These are phyloP conservation scores for Starmera dryadoides DNA, from an alignment of 805 yeast species.

Conservation along the genomic window DNA sequence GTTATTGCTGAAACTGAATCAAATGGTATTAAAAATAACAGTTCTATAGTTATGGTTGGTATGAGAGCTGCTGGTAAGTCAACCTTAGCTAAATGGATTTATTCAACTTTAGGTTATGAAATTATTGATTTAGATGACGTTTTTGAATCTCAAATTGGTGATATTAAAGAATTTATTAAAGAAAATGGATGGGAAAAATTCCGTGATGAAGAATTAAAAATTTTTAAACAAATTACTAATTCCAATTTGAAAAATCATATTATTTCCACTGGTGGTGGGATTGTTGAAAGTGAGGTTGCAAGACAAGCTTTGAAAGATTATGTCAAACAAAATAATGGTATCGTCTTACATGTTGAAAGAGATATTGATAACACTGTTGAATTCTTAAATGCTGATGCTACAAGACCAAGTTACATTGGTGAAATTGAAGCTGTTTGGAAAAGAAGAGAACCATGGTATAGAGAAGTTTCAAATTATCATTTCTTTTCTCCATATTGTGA, in stretches of 20 bases:
- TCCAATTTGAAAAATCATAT: slow-evolving; percentile 29
- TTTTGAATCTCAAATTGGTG: slow-evolving; percentile 46
- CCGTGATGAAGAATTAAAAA: slow-evolving; percentile 55
- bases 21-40: slow-evolving; percentile 31
- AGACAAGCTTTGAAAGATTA: slow-evolving; percentile 56
- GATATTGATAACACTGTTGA: slow-evolving; percentile 72
- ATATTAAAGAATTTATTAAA: slow-evolving; percentile 56
- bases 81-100: slow-evolving; percentile 74
- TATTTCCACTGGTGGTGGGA: slow-evolving; percentile 94
- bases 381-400: slow-evolving; percentile 67
- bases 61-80: slow-evolving; percentile 99
- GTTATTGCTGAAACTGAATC: slow-evolving; percentile 12
- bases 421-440: slow-evolving; percentile 81
- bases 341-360: slow-evolving; percentile 87
- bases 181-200: slow-evolving; percentile 82
- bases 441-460: slow-evolving; percentile 73
- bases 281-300: slow-evolving; percentile 72
- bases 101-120: slow-evolving; percentile 56
- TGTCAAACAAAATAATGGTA: slow-evolving; percentile 46
- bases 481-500: slow-evolving; percentile 74
- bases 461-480: slow-evolving; percentile 68
- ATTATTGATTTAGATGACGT: slow-evolving; percentile 71
- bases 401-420: slow-evolving; percentile 81
- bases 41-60: slow-evolving; percentile 77
- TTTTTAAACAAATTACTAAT: slow-evolving; percentile 44